Base-by-base conservation (phyloP, 495 filamentous ascomycete genomes). In the Penicillium chermesinum region DNA sequence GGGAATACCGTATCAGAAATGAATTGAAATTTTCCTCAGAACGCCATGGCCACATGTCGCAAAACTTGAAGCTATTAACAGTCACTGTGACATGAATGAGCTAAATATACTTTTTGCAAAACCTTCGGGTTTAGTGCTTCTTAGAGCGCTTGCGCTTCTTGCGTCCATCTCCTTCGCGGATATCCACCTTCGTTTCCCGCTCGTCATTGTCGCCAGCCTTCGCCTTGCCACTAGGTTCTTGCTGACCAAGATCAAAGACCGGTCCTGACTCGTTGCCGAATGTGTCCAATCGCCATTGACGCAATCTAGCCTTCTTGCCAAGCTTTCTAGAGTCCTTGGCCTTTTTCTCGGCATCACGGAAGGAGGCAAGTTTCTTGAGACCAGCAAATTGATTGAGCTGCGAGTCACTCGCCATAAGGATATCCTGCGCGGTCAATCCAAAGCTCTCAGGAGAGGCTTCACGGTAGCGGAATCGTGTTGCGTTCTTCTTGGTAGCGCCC, bases 341-440 rank as follows among this genome's bases (percentile, higher is more conserved):
- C 74, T 97, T 96, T 78, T 91, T 91, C 57, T 89, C 88, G 1
- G 71, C 66, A 60, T 96, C 90, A 43, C 93, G 77, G 72, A 93
- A 98, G 17, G 87, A 69, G 9, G 91, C 91, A 49, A 95, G 77
- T 68, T 95, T 96, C 78, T 97, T 98, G 55, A 98, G 72, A 8
- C 93, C 93, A 12, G 85, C 91, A 54, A 86, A 96, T 54, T 87
- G 73, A 68, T 98, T 97, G 44, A 98, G 80, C 46, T 88, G 86
- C 6, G 79, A 71, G 66, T 98, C 93, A 20, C 81, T 82, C 7
- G 93, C 93, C 70, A 95, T 85, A 9, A 98, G 78, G 50, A 98
- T 96, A 65, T 98, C 93, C 38, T 82, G 79, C 2, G 91, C 77
- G 2, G 86, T 91, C 42, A 98, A 76, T 39, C 93, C 93, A 67